Percentiles rank a stretch among this genome's conserved stretches.
Evolutionary conservation across 2,329 filamentous ascomycete genomes (phyloP).

Genomic region (Penicillium sclerotigenum): DNA sequence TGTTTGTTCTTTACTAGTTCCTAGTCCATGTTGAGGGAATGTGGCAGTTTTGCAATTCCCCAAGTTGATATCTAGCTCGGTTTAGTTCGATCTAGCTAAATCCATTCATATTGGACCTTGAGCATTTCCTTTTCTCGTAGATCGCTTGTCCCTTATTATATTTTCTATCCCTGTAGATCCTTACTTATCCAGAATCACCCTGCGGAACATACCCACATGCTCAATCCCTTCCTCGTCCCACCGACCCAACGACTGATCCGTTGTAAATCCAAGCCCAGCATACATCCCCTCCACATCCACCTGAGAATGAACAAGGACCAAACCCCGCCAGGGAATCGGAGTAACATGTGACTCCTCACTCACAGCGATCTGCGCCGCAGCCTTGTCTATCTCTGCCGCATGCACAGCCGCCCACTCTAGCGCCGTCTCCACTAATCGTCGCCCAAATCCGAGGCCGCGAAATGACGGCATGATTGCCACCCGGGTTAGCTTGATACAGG

Average conservation of each 20-base stretch:
- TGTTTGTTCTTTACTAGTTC: conserved; percentile 11
- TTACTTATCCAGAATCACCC: conserved; percentile 23
- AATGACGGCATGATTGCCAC: conserved; percentile 67
- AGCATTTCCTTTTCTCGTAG: neutral
- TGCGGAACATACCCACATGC: conserved; percentile 80
- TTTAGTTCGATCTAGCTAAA: conserved; percentile 1
- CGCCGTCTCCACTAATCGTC: conserved; percentile 64
- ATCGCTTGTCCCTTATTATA: neutral
- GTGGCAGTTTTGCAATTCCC: neutral
- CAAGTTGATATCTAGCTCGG: neutral
- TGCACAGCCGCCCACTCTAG: conserved; percentile 66
- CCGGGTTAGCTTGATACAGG: conserved; percentile 78
- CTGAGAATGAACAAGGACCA: conserved; percentile 79
- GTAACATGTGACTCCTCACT: conserved; percentile 47
- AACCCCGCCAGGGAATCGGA: conserved; percentile 60
- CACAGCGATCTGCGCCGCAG: conserved; percentile 20
- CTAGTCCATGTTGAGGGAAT: conserved; percentile 11
- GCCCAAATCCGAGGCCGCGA: conserved; percentile 63
- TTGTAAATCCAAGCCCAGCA: conserved; percentile 67
- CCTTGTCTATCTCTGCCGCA: conserved; percentile 47
- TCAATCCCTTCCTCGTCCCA: conserved; percentile 84
- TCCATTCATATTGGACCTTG: conserved; percentile 1
- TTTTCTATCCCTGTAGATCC: neutral
- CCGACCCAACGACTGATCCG: conserved; percentile 68
- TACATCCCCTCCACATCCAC: conserved; percentile 63